Base-by-base conservation (phyloP, 371 early-diverging fungal genomes). In the Mucor ambiguus region DNA sequence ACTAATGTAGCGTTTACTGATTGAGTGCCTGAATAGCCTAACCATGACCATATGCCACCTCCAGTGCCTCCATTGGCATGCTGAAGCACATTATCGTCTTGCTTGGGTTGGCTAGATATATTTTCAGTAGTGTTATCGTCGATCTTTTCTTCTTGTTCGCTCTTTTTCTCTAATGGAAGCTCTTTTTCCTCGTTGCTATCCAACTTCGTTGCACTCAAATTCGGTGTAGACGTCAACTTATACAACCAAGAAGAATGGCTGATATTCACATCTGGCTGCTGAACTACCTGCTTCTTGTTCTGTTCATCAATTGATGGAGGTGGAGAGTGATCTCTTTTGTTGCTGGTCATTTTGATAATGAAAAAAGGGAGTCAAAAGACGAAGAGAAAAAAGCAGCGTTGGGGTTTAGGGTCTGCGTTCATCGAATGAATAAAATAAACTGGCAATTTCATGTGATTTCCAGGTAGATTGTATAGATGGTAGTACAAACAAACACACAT, bases 201-300 rank as follows among this genome's bases (percentile, higher is more conserved):
- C 14, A 58, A 16, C 14, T 24, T 33, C 20, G 58, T 58, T 24
- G 30, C 12, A 6, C 37, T 58, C 11, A 20, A n/a, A 32, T n/a
- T 56, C 18, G 61, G 48, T 48, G 26, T 2, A 37, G 38, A 20
- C 7, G 67, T 61, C 37, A 67, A 24, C 30, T 44, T 49, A 44
- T 67, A 44, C 32, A 67, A 43, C 67, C 67, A 67, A 14, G 67
- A 67, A 9, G 67, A 67, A 55, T 61, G 67, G 20, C 62, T 67
- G 56, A 67, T 69, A 18, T 59, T 57, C 38, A 43, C 43, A 48
- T 68, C 60, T 32, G 55, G 28, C 9, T 41, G 43, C 14, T 52
- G 4, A 12, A 28, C 28, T 14, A 26, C 52, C 2, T 52, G 52
- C 4, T 16, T 26, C 26, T 52, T 52, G 28, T 5, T 16, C 28